Conservation (phyloP, 2,329 filamentous ascomycete species). For the Helotiales sp. region DNA sequence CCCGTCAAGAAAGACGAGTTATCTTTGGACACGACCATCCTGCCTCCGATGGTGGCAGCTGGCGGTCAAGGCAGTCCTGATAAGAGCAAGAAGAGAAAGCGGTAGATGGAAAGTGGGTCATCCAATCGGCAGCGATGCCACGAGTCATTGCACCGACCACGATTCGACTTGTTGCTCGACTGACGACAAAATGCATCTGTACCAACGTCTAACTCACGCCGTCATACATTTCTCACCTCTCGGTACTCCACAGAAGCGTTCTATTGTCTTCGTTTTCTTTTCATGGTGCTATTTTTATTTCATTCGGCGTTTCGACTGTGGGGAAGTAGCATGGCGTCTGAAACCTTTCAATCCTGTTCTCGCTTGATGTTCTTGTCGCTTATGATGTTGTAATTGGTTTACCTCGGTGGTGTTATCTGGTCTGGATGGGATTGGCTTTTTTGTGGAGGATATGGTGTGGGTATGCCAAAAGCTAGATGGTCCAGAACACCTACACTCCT, state of each 20-base stretch:
- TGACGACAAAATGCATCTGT: conserved; percentile 16
- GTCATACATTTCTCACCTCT: conserved; percentile 23
- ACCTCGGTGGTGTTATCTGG: conserved; percentile 1
- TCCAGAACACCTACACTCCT: conserved; percentile 22
- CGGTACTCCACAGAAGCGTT: conserved; percentile 16
- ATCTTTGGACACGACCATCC: conserved; percentile 32
- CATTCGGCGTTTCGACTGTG: conserved; percentile 3
- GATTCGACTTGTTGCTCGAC: not conserved
- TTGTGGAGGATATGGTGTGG: conserved; percentile 6
- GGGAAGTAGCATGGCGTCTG: conserved; percentile 2
- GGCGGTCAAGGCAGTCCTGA: conserved; percentile 42
- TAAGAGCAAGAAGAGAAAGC: conserved; percentile 71
- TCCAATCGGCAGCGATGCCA: conserved; percentile 4
- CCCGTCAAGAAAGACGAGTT: conserved; percentile 60
- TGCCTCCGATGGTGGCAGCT: conserved; percentile 24
- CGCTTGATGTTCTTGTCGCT: not conserved
- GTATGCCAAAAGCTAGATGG: not conserved
- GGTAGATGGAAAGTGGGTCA: conserved; percentile 39
- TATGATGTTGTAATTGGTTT: conserved; percentile 15
- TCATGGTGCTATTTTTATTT: conserved; percentile 1
- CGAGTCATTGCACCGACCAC: conserved; percentile 13
- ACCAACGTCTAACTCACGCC: conserved; percentile 19
- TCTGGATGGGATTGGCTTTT: conserved; percentile 10
- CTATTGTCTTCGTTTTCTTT: conserved; percentile 1
- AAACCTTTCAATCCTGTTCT: conserved; percentile 3